These are phyloP conservation scores for Torrubiellomyces zombiae DNA, from an alignment of 2,329 filamentous ascomycete species.

Conservation along the genomic window DNA sequence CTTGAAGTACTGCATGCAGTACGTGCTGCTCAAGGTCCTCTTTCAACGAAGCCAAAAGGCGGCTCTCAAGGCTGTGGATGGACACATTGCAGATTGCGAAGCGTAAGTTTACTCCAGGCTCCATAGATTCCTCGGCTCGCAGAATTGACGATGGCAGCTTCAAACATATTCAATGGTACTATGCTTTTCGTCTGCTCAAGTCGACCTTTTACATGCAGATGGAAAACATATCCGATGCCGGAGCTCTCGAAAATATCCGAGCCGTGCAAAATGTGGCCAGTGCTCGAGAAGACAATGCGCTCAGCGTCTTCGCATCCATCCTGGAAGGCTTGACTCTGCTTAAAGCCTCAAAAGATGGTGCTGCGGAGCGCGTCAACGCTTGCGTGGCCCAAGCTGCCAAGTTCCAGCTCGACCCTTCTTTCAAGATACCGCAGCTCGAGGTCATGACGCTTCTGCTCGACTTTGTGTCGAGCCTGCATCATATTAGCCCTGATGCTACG, in stretches of 20 bases:
- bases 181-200: slow-evolving; percentile 60
- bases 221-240: slow-evolving; percentile 40
- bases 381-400: slow-evolving; percentile 61
- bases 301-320: slow-evolving; percentile 48
- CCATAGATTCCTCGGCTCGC: background rate
- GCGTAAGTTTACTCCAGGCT: slow-evolving; percentile 27
- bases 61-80: slow-evolving; percentile 55
- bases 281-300: slow-evolving; percentile 41
- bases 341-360: slow-evolving; percentile 45
- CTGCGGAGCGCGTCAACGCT: slow-evolving; percentile 51
- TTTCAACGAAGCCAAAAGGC: slow-evolving; percentile 57
- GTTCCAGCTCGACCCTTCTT: slow-evolving; percentile 48
- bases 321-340: slow-evolving; percentile 56
- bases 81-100: slow-evolving; percentile 50
- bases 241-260: slow-evolving; percentile 52
- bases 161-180: slow-evolving; percentile 56
- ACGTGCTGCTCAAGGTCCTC: slow-evolving; percentile 52
- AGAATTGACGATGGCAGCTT: slow-evolving; percentile 21
- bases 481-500: slow-evolving; percentile 40
- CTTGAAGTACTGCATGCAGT: slow-evolving; percentile 63
- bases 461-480: slow-evolving; percentile 50
- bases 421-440: slow-evolving; percentile 48
- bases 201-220: slow-evolving; percentile 50
- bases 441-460: slow-evolving; percentile 52
- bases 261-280: slow-evolving; percentile 43